phyloP scores from a whole-genome alignment of 2,329 filamentous ascomycete species.

The Cladosporium colombiae region DNA sequence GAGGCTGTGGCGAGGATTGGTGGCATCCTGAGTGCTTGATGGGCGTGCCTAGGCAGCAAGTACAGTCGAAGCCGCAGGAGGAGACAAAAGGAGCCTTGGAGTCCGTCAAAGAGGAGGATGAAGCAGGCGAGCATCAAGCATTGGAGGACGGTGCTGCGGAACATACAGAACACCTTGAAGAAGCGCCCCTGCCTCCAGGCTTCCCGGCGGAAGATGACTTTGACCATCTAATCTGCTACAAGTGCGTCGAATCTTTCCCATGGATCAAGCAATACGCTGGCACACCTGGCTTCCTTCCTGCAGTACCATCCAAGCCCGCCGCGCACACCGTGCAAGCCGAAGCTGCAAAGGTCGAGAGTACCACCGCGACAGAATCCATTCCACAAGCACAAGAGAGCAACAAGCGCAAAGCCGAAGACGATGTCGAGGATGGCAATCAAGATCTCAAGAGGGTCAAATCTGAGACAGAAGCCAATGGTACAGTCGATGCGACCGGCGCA shows the following conservation, averaged over 20 bases:
- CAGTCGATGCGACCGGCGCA: neutral
- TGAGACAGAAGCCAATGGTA: conserved; percentile 22
- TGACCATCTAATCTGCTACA: conserved; percentile 88
- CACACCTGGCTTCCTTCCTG: conserved; percentile 73
- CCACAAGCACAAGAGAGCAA: neutral
- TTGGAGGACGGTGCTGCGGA: conserved; percentile 40
- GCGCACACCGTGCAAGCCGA: neutral
- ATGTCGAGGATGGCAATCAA: conserved; percentile 29
- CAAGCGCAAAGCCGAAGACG: conserved; percentile 52
- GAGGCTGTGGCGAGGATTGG: conserved; percentile 96
- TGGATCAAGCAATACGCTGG: conserved; percentile 92
- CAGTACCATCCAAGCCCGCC: conserved; percentile 56
- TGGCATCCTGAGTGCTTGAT: conserved; percentile 93
- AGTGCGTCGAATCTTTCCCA: conserved; percentile 81
- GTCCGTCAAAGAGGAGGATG: conserved; percentile 33
- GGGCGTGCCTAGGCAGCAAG: conserved; percentile 71
- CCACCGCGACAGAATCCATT: neutral
- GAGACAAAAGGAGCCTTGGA: conserved; percentile 26
- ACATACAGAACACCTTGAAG: conserved; percentile 57
- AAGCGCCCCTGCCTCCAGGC: conserved; percentile 72
- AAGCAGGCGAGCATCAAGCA: conserved; percentile 38
- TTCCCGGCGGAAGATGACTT: conserved; percentile 91
- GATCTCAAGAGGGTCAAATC: conserved; percentile 33
- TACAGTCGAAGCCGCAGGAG: conserved; percentile 32
- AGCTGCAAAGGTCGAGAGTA: neutral